phyloP scores from a whole-genome alignment of 169 alveolate genomes.

The Plasmodium gallinaceum region DNA sequence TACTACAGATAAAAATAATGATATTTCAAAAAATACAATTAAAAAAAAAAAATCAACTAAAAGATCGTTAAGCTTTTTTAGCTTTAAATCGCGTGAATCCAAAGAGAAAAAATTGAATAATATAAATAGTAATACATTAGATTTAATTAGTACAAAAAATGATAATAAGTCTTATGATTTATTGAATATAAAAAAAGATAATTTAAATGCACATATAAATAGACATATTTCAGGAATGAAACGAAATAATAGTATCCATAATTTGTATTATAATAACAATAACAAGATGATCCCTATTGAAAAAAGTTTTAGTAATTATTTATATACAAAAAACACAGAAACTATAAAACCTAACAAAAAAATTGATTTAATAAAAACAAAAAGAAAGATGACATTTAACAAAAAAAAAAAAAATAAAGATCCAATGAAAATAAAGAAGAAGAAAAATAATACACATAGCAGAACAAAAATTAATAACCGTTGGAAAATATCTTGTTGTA shows the following conservation, averaged over 20 bases:
- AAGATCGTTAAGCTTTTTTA: slow-evolving; percentile 40
- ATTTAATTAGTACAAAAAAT: neutral
- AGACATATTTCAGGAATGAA: neutral
- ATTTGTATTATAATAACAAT: neutral
- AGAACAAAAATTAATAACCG: neutral
- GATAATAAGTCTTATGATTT: slow-evolving; percentile 2
- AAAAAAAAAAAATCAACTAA: slow-evolving; percentile 2
- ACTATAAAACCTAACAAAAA: too few relatives aligned
- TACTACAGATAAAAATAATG: slow-evolving; percentile 20
- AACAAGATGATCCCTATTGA: neutral
- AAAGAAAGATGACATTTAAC: neutral
- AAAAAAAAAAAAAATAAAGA: neutral
- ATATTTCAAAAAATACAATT: neutral
- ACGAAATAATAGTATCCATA: neutral
- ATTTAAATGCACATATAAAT: neutral
- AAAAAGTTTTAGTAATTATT: too few relatives aligned
- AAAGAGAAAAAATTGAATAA: neutral
- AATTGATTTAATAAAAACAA: neutral
- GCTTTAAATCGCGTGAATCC: neutral
- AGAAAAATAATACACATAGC: neutral
- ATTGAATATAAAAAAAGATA: neutral
- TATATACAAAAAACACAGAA: too few relatives aligned
- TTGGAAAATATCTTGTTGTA: slow-evolving; percentile 47
- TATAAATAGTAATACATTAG: slow-evolving; percentile 19
- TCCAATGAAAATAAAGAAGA: neutral